Base-by-base conservation (phyloP, 352 stramenopile species). In the Phytophthora agathidicida region DNA sequence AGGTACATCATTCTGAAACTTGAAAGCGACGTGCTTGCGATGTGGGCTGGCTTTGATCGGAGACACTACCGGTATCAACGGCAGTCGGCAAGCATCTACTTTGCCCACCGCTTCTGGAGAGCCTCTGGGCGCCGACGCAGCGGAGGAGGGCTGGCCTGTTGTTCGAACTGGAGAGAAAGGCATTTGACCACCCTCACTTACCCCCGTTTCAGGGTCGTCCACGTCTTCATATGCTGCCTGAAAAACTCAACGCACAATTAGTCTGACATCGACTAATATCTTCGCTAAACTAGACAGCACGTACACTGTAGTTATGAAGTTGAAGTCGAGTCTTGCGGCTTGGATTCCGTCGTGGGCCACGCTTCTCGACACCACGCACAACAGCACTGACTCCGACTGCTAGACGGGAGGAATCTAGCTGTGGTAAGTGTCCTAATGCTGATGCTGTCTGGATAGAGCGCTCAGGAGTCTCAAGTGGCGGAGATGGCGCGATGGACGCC, bases 231-330 rank as follows among this genome's bases (percentile, higher is more conserved):
- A 60, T 10, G 39, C 63, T 31, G 59, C 23, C 63, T 72, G 28
- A 13, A 43, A 54, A 39, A 20, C 32, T 24, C 44, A 55, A 41
- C 13, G 38, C 8, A 38, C 4, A 14, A 8, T 16, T 30, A 31
- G 46, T 56, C 13, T 33, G 20, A 22, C 24, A n/a, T 17, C 5
- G 8, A 14, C 7, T 16, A 37, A 61, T 14, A 13, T 14, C 14
- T 7, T 19, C n/a, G 10, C 14, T 26, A 47, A 46, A 17, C 9
- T 35, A 7, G 23, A 59, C 28, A 30, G 22, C 13, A 63, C 69
- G 33, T 75, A 86, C 75, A 17, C 46, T 78, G 64, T 88, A 86
- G 49, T 90, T 90, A 43, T 88, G 80, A 9, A 86, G 61, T 37
- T 79, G 71, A 3, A 82, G 61, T 1, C 77, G 54, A 7, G 77